These are phyloP conservation scores for Rachicladosporium sp. DNA, from an alignment of 2,329 filamentous ascomycete genomes.

Conservation along the genomic window DNA sequence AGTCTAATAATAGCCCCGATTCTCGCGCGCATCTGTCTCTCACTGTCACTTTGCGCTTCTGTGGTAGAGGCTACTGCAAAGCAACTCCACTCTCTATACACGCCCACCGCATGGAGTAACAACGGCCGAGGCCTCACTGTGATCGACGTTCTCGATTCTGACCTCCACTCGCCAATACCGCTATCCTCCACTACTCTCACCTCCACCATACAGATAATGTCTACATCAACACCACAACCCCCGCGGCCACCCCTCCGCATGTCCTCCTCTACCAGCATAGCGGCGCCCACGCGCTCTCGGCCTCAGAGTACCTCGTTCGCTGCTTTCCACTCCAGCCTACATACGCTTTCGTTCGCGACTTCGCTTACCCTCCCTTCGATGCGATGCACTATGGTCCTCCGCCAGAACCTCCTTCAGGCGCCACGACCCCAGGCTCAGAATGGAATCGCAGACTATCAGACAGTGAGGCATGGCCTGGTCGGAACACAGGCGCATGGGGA, in stretches of 20 bases:
- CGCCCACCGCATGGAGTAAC: too few species aligned
- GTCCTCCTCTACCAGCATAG: conserved; percentile 1
- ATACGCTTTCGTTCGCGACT: conserved; percentile 89
- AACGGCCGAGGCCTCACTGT: too few species aligned
- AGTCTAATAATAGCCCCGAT: too few species aligned
- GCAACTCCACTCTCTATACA: too few species aligned
- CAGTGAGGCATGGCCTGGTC: conserved; percentile 23
- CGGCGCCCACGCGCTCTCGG: background rate
- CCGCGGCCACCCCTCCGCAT: background rate
- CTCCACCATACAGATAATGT: too few species aligned
- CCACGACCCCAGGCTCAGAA: conserved; percentile 77
- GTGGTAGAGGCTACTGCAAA: too few species aligned
- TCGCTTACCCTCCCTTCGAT: conserved; percentile 74
- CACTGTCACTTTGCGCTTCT: too few species aligned
- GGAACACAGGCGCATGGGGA: conserved; percentile 28
- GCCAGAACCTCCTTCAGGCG: conserved; percentile 61
- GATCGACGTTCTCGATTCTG: too few species aligned
- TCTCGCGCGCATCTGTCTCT: too few species aligned
- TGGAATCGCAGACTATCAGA: conserved; percentile 68
- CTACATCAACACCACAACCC: too few species aligned
- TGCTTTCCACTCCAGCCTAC: conserved; percentile 67
- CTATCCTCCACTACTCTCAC: too few species aligned
- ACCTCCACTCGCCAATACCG: too few species aligned
- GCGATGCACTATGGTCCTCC: conserved; percentile 92
- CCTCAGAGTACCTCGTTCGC: conserved; percentile 67